Percentiles rank a stretch among this genome's conserved stretches.
phyloP scores from a whole-genome alignment of 352 stramenopile species.

The Pythium scleroteichum region DNA sequence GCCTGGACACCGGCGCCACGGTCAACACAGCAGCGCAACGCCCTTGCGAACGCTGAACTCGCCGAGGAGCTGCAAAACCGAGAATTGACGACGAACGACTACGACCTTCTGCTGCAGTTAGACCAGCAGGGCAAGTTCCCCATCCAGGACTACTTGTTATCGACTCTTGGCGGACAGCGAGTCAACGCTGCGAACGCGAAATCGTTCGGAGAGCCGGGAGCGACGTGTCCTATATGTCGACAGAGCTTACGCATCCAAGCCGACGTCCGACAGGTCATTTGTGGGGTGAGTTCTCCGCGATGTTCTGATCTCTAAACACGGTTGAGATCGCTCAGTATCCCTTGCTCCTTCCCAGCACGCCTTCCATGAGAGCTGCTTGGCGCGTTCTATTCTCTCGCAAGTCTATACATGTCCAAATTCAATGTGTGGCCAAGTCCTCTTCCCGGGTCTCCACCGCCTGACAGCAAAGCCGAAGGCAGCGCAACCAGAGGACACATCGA shows the following conservation, averaged over 20 bases:
- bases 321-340: neutral
- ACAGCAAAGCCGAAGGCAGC: conserved; percentile 6
- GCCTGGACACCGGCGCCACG: conserved; percentile 45
- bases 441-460: conserved; percentile 59
- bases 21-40: conserved; percentile 31
- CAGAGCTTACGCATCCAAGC: conserved; percentile 67
- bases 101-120: conserved; percentile 73
- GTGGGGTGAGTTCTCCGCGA: conserved; percentile 43
- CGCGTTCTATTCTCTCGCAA: conserved; percentile 66
- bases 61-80: conserved; percentile 65
- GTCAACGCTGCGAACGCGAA: conserved; percentile 49
- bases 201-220: conserved; percentile 40
- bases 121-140: conserved; percentile 56
- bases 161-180: conserved; percentile 45
- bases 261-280: conserved; percentile 48
- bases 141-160: conserved; percentile 78
- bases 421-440: conserved; percentile 48
- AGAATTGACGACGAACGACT: conserved; percentile 85
- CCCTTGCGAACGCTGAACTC: conserved; percentile 36
- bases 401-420: conserved; percentile 55
- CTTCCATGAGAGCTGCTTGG: conserved; percentile 79
- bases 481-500: neutral
- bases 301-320: neutral
- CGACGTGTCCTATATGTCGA: conserved; percentile 50
- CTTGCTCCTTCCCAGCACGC: conserved; percentile 42